phyloP scores from a whole-genome alignment of 2,329 filamentous ascomycete genomes.

The Neofusicoccum sp. region DNA sequence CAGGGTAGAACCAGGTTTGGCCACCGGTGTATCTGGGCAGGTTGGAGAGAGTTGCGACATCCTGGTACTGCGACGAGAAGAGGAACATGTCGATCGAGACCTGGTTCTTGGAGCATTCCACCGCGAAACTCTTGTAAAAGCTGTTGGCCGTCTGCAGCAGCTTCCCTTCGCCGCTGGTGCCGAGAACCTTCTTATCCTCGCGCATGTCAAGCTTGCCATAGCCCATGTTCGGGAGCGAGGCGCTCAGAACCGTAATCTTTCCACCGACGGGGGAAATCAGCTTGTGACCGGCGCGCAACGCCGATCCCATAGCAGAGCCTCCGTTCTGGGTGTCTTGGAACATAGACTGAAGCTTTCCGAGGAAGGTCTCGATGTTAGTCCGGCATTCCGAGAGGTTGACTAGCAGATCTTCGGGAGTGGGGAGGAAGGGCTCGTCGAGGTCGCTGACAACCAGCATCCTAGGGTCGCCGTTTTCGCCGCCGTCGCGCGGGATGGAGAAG shows the following conservation, averaged over 20 bases:
- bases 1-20: slow-evolving; percentile 97
- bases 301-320: slow-evolving; percentile 91
- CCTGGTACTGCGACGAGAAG: slow-evolving; percentile 93
- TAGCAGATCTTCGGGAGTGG: slow-evolving; percentile 86
- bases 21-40: slow-evolving; percentile 94
- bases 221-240: slow-evolving; percentile 85
- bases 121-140: slow-evolving; percentile 98
- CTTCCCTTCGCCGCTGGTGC: slow-evolving; percentile 85
- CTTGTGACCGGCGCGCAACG: slow-evolving; percentile 89
- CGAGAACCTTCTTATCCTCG: slow-evolving; percentile 93
- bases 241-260: slow-evolving; percentile 88
- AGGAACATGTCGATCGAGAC: slow-evolving; percentile 99
- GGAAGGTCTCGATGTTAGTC: slow-evolving; percentile 85
- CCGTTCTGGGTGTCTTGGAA: slow-evolving; percentile 91
- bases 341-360: slow-evolving; percentile 90
- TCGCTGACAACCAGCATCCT: slow-evolving; percentile 94
- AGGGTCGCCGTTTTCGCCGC: slow-evolving; percentile 78
- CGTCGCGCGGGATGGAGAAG: slow-evolving; percentile 89
- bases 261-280: slow-evolving; percentile 91
- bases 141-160: slow-evolving; percentile 89
- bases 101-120: slow-evolving; percentile 98
- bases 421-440: slow-evolving; percentile 92
- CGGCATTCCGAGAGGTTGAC: slow-evolving; percentile 87
- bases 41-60: slow-evolving; percentile 94
- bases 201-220: slow-evolving; percentile 88